Conservation (phyloP, 2,329 filamentous ascomycete species). For the Curvularia hawaiiensis region DNA sequence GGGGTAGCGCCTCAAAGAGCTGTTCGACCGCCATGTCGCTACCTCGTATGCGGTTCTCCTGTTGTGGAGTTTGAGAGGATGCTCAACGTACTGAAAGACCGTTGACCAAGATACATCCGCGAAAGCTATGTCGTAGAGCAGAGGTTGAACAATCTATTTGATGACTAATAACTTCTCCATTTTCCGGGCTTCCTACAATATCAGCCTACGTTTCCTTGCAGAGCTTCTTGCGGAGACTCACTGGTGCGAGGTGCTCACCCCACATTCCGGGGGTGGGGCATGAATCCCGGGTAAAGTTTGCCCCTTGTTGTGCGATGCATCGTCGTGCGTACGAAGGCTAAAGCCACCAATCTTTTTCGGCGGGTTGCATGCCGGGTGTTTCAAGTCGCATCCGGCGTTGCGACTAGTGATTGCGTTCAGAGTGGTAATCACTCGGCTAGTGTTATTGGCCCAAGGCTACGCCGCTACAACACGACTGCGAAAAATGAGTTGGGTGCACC, state of each 20-base stretch:
- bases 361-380: too few relatives aligned
- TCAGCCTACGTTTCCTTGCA: neutral
- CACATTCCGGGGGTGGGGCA: constrained; percentile 41
- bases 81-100: neutral
- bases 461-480: neutral
- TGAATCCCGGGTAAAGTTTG: constrained; percentile 26
- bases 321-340: neutral
- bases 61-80: neutral
- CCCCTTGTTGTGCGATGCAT: neutral
- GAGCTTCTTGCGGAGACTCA: neutral
- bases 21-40: constrained; percentile 38
- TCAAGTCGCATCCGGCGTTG: neutral
- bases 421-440: neutral
- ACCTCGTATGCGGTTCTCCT: neutral
- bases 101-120: neutral
- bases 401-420: neutral
- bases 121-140: too few relatives aligned
- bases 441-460: neutral
- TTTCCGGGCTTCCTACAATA: neutral
- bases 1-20: constrained; percentile 35
- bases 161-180: neutral
- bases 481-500: neutral
- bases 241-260: constrained; percentile 20
- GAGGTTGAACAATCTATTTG: neutral
- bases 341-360: neutral